Conservation (phyloP, 2,329 filamentous ascomycete genomes). For the Penicillium carneum region DNA sequence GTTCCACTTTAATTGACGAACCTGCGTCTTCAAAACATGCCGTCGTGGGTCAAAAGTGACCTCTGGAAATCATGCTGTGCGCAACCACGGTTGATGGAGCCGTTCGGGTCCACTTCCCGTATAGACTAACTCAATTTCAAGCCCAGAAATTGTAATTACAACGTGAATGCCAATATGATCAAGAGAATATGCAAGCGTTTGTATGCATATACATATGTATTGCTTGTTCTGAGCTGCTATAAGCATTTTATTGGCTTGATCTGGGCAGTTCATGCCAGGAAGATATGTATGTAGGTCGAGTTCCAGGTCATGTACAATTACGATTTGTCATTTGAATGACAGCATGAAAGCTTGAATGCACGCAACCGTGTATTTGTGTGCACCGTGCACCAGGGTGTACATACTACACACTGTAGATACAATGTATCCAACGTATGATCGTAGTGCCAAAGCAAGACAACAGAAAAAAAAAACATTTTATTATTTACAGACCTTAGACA, state of each 20-base stretch:
- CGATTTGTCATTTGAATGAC: background rate
- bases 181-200: background rate
- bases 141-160: background rate
- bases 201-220: no score
- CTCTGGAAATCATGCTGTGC: constrained; percentile 1
- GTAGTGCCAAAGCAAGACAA: background rate
- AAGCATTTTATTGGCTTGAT: background rate
- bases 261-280: background rate
- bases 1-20: background rate
- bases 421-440: background rate
- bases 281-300: background rate
- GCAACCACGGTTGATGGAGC: constrained; percentile 7
- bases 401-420: background rate
- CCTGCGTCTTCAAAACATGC: background rate
- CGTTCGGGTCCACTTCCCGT: constrained; percentile 23
- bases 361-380: background rate
- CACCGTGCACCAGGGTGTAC: background rate
- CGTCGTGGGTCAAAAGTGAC: background rate
- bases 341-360: background rate
- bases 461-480: background rate
- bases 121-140: constrained; percentile 1
- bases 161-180: background rate
- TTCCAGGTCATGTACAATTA: background rate
- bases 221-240: background rate
- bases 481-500: background rate